A percentile compares a stretch with the other conserved stretches of the same genome.
Evolutionary conservation across 805 yeast species (phyloP).

Genomic region (Suhomyces sp.): DNA sequence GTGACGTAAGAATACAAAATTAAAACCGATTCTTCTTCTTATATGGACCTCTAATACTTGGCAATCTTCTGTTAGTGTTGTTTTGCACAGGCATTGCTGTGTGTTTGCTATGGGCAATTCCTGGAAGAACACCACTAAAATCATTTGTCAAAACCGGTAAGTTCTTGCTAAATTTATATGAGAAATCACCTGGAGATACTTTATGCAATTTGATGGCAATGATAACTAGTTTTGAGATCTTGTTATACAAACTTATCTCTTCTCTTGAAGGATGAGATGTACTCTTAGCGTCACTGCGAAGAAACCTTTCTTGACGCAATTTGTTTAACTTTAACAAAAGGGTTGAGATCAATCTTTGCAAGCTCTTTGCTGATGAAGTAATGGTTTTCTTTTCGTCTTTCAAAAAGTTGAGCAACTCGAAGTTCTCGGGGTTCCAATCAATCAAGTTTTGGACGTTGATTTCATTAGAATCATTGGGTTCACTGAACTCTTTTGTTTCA

Average conservation of each 20-base stretch:
- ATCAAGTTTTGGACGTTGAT: slow-evolving; percentile 31
- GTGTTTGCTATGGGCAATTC: slow-evolving; percentile 33
- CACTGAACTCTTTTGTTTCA: background rate
- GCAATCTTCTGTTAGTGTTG: slow-evolving; percentile 22
- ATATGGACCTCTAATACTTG: slow-evolving; percentile 39
- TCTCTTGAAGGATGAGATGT: slow-evolving; percentile 23
- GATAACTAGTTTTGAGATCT: slow-evolving; percentile 27
- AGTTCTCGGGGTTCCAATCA: slow-evolving; percentile 34
- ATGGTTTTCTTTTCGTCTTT: slow-evolving; percentile 22
- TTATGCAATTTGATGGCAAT: slow-evolving; percentile 31
- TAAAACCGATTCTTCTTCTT: slow-evolving; percentile 28
- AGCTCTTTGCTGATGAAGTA: slow-evolving; percentile 22
- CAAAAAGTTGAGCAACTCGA: slow-evolving; percentile 21
- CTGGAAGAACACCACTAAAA: slow-evolving; percentile 79
- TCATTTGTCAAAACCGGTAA: slow-evolving; percentile 72
- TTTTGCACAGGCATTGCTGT: background rate
- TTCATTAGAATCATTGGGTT: slow-evolving; percentile 6
- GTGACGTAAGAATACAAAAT: background rate
- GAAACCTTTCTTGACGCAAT: slow-evolving; percentile 39
- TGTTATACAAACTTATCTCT: slow-evolving; percentile 29
- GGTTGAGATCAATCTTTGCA: slow-evolving; percentile 35
- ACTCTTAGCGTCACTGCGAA: slow-evolving; percentile 24
- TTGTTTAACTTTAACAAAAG: slow-evolving; percentile 33
- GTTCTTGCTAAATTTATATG: slow-evolving; percentile 32
- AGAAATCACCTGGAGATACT: slow-evolving; percentile 22